phyloP scores from a whole-genome alignment of 192 early-diverging fungal genomes.

The Powellomyces hirtus region DNA sequence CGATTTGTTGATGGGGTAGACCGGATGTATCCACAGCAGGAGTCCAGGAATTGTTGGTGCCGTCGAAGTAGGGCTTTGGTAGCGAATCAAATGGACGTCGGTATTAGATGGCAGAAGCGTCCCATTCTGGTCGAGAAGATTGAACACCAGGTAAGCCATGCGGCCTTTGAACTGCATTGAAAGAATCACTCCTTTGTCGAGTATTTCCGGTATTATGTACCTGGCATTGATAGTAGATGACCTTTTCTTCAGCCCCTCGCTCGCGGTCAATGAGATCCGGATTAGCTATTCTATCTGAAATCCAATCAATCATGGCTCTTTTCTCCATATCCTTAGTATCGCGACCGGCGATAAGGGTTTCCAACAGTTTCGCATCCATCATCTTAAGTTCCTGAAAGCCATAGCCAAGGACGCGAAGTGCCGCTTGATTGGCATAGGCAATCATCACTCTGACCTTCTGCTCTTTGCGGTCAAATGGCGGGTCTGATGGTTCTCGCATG shows the following conservation, averaged over 20 bases:
- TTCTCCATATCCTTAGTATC: background rate
- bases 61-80: background rate
- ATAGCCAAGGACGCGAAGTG: background rate
- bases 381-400: background rate
- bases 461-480: background rate
- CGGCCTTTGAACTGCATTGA: background rate
- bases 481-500: background rate
- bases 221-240: background rate
- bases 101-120: background rate
- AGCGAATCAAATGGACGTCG: background rate
- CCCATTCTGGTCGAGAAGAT: background rate
- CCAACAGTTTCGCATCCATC: background rate
- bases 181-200: background rate
- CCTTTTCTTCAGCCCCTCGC: background rate
- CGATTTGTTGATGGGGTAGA: background rate
- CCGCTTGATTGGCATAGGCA: background rate
- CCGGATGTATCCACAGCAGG: background rate
- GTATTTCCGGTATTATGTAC: background rate
- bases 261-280: background rate
- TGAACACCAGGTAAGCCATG: background rate
- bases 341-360: background rate
- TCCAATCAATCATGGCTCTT: background rate
- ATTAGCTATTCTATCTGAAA: background rate
- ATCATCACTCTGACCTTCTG: background rate
- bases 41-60: background rate